Evolutionary conservation across 1,284 basidiomycete genomes (phyloP).

Genomic region (Rhodotorula mucilaginosa): DNA sequence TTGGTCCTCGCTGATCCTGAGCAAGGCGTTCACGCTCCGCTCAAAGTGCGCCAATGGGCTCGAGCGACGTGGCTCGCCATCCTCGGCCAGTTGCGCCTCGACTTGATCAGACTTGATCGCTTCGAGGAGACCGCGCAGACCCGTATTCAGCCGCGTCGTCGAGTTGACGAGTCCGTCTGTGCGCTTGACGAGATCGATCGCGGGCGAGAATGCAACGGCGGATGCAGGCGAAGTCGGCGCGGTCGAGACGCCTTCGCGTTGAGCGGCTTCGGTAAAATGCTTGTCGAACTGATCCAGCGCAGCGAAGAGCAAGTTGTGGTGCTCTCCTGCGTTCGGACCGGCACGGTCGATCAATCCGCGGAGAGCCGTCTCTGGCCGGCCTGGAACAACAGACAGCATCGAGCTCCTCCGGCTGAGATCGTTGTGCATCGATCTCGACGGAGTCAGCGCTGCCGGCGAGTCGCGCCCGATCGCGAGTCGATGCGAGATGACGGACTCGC

Average conservation of each 20-base stretch:
- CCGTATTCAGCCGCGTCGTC: constrained; percentile 42
- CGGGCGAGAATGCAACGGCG: background rate
- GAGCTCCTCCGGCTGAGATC: constrained; percentile 11
- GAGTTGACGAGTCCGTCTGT: constrained; percentile 35
- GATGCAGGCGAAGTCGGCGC: background rate
- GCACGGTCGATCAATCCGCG: background rate
- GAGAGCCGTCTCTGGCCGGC: background rate
- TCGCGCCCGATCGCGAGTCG: constrained; percentile 1
- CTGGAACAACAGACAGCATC: background rate
- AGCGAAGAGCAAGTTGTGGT: constrained; percentile 39
- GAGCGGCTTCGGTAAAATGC: constrained; percentile 22
- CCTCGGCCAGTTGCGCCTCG: constrained; percentile 35
- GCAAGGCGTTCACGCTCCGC: constrained; percentile 33
- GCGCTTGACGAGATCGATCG: constrained; percentile 35
- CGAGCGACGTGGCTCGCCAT: background rate
- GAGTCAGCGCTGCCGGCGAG: background rate
- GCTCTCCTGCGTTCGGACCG: constrained; percentile 7
- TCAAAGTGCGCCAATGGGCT: constrained; percentile 32
- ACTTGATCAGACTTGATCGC: constrained; percentile 37
- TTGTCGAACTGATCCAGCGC: constrained; percentile 40
- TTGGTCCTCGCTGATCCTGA: constrained; percentile 45
- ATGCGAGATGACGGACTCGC: background rate
- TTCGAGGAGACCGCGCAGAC: constrained; percentile 32
- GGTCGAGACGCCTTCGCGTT: background rate
- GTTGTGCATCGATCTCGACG: background rate